Base-by-base conservation (phyloP, 2,329 filamentous ascomycete genomes). In the Sarocladium strictum region DNA sequence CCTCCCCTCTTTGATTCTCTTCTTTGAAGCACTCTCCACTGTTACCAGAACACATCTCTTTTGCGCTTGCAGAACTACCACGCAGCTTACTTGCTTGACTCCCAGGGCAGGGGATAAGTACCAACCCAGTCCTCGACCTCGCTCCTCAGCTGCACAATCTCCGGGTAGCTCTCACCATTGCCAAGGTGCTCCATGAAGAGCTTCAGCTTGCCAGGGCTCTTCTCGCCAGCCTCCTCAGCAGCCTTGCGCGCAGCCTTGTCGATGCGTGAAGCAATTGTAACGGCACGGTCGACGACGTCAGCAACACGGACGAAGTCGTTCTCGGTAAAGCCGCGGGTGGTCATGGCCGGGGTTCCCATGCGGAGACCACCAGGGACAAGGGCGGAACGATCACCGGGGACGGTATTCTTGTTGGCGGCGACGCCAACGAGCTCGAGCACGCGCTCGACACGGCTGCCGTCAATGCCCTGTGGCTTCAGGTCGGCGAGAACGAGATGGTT, bases 401-500 rank as follows among this genome's bases (percentile, higher is more conserved):
- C 93, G 7, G 94, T 97, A 76, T 99, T 99, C 81, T 99, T 99
- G 80, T 99, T 99, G 68, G 89, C 88, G n/a, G 94, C 94, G 53
- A 97, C 93, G 63, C 93, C 93, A 61, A 95, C 90, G 47, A 96
- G 83, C 70, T 97, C 92, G 23, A 97, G 81, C 15, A 96, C 85
- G 47, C 90, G 86, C 76, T 97, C 92, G 14, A 96, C 90, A 53
- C 92, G 86, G 23, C 88, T 87, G 61, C 92, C 92, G 66, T 99
- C 94, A 58, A 99, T 85, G 56, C 80, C 80, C 68, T 94, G 89
- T 35, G 89, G 85, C 76, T 96, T 96, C 52, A 99, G 82, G 70
- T 99, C 94, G 50, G 94, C 79, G 17, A 99, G 81, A 11, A 99
- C 89, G 60, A 99, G 86, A 74, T 99, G 94, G 77, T 96, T 97